Conservation (phyloP, 768 basidiomycete genomes). For the Amanita rubescens region DNA sequence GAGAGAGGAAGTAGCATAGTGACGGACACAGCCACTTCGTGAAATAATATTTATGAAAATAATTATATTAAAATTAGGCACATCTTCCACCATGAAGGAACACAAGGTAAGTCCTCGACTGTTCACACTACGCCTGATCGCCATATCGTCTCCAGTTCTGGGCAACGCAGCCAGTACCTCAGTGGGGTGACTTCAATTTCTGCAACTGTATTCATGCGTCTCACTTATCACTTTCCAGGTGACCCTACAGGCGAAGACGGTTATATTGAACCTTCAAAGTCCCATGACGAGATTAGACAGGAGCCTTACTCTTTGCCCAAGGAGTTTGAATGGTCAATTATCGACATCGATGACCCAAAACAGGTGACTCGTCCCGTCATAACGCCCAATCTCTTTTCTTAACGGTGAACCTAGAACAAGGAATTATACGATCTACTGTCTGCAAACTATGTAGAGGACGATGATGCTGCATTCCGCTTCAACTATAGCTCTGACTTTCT, state of each 20-base stretch:
- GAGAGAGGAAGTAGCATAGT: constrained; percentile 24
- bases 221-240: constrained; percentile 28
- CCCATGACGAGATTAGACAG: constrained; percentile 73
- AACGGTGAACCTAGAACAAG: constrained; percentile 48
- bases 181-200: constrained; percentile 43
- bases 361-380: constrained; percentile 45
- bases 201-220: neutral
- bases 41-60: neutral
- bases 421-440: constrained; percentile 92
- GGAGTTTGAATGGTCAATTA: constrained; percentile 84
- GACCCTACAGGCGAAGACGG: constrained; percentile 67
- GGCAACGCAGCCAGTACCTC: constrained; percentile 97
- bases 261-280: constrained; percentile 78
- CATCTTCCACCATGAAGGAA: constrained; percentile 51
- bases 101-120: constrained; percentile 60
- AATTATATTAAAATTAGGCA: neutral
- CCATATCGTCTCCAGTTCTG: constrained; percentile 62
- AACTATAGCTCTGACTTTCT: constrained; percentile 94
- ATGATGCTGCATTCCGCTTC: constrained; percentile 94
- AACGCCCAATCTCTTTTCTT: neutral
- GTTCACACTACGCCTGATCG: neutral
- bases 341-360: constrained; percentile 71
- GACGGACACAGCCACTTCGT: constrained; percentile 11
- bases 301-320: constrained; percentile 84
- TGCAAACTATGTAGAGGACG: constrained; percentile 94